Base-by-base conservation (phyloP, 805 yeast species). In the Metschnikowia henanensis region DNA sequence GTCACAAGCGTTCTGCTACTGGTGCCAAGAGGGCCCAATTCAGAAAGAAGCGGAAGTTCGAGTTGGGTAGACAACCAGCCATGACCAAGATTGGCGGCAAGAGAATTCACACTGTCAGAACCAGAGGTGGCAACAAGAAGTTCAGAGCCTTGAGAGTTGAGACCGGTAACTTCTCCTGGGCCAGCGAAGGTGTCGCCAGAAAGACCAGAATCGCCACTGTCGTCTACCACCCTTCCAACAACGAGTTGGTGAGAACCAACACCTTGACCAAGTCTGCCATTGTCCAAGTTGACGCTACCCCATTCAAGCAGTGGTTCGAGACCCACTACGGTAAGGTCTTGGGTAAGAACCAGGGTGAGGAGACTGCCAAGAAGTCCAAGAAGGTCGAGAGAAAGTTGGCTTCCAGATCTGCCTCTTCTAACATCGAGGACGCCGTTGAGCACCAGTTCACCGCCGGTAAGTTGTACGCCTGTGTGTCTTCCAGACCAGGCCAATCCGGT, bases 41-140 rank as follows among this genome's bases (percentile, higher is more conserved):
- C 96, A 92, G 98, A 89, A 92, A 92, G 92, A 92, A 92, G 96
- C 84, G 99, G 84, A 94, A 92, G 95, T 92, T 94, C 73, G 99
- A 92, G 81, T 84, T 87, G 76, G 99, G 99, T 67, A 94, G 99
- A 81, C 99, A 94, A 83, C 84, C 97, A 67, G 96, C 99, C 72
- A 90, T 87, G 91, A 92, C 99, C 80, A 91, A 89, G 83, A 91
- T 94, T 68, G 99, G 98, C 72, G 75, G 95, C 65, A 94, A 94
- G 88, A 89, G 99, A 82, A 91, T 94, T 71, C 99, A 94, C 84
- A 65, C 95, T 63, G 97, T 94, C 70, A 95, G 99, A 84, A 89
- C 96, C 74, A 91, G 99, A 81, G 99, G 99, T 80, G 99, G 99
- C 77, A 92, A 94, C 95, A 80, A 86, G 80, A 94, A 94, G 81